Evolutionary conservation across 176 grass and related monocot species (phyloP).

Genomic region (Raddia guianensis): DNA sequence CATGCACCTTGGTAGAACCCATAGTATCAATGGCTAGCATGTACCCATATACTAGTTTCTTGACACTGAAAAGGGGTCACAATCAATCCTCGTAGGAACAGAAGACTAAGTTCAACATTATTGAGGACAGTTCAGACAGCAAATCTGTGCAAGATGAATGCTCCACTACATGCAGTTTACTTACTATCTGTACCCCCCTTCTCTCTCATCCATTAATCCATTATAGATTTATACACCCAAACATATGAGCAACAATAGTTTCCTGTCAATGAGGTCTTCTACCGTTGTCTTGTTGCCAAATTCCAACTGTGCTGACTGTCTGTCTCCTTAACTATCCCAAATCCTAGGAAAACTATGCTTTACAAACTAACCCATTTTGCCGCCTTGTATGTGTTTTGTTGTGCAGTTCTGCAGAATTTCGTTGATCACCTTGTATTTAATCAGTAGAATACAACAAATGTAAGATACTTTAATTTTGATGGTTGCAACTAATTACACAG

Average conservation of each 20-base stretch:
- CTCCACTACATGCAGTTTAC: constrained; percentile 4
- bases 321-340: constrained; percentile 9
- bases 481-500: constrained; percentile 5
- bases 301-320: constrained; percentile 2
- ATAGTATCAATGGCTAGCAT: not conserved
- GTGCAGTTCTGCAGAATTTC: not conserved
- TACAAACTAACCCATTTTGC: not conserved
- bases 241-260: not conserved
- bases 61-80: constrained; percentile 10
- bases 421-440: constrained; percentile 5
- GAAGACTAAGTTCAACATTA: constrained; percentile 32
- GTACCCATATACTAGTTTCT: not conserved
- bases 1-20: constrained; percentile 3
- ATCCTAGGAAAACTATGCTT: constrained; percentile 8
- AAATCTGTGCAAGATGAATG: constrained; percentile 16
- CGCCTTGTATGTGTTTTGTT: not conserved
- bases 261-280: not conserved
- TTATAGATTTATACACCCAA: not conserved
- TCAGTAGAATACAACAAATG: constrained; percentile 3
- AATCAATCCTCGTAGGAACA: constrained; percentile 31
- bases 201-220: constrained; percentile 29
- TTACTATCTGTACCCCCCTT: not conserved
- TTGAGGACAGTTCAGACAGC: constrained; percentile 16
- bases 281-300: constrained; percentile 7
- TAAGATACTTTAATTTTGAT: constrained; percentile 2